A percentile compares a stretch with the other conserved stretches of the same genome.
Conservation (phyloP, 257 asterid genomes). For the Salvia hispanica region DNA sequence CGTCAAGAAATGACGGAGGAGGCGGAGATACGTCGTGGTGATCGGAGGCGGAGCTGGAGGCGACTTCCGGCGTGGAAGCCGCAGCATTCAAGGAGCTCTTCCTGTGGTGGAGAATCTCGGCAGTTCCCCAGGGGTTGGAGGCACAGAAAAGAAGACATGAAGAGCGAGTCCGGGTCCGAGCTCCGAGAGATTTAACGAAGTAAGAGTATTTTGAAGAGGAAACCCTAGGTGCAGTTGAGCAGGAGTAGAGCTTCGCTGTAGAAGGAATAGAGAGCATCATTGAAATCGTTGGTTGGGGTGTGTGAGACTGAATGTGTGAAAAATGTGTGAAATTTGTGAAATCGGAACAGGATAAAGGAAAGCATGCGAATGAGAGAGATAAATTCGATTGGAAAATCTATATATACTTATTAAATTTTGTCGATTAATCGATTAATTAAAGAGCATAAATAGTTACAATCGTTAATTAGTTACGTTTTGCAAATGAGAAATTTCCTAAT, state of each 20-base stretch:
- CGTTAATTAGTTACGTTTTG: no score
- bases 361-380: background rate
- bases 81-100: conserved; percentile 41
- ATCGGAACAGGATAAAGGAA: conserved; percentile 21
- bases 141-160: conserved; percentile 41
- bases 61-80: conserved; percentile 40
- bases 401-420: background rate
- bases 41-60: conserved; percentile 50
- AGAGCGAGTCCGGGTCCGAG: conserved; percentile 27
- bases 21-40: conserved; percentile 44
- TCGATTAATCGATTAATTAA: background rate
- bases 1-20: conserved; percentile 58
- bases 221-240: conserved; percentile 41
- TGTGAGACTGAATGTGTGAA: conserved; percentile 6
- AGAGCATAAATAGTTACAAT: no score
- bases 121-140: conserved; percentile 45
- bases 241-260: conserved; percentile 39
- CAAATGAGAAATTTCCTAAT: no score
- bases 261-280: conserved; percentile 51
- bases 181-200: conserved; percentile 30
- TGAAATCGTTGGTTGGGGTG: conserved; percentile 35
- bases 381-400: background rate
- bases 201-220: conserved; percentile 32
- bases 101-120: conserved; percentile 45
- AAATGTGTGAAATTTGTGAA: conserved; percentile 10